Evolutionary conservation across 495 filamentous ascomycete genomes (phyloP).

Genomic region (Neurospora terricola): DNA sequence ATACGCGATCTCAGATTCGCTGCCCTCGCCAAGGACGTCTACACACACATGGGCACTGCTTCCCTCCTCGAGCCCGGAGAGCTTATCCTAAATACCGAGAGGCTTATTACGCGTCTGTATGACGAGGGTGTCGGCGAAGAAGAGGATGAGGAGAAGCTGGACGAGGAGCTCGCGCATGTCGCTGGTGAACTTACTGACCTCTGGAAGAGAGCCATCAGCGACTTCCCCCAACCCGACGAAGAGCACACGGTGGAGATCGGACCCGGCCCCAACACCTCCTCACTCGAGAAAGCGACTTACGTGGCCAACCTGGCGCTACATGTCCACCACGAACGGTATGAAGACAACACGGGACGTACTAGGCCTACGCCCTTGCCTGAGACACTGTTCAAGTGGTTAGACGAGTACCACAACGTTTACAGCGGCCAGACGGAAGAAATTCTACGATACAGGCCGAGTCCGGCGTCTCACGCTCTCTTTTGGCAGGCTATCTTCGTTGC

Average conservation of each 20-base stretch:
- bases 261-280: conserved; percentile 46
- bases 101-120: conserved; percentile 40
- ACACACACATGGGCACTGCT: conserved; percentile 35
- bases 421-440: conserved; percentile 49
- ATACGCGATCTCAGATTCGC: conserved; percentile 32
- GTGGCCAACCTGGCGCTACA: conserved; percentile 59
- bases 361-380: conserved; percentile 49
- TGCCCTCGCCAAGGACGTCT: conserved; percentile 41
- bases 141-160: conserved; percentile 44
- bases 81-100: conserved; percentile 48
- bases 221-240: conserved; percentile 34
- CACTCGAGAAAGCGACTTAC: conserved; percentile 63
- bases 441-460: conserved; percentile 51
- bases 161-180: conserved; percentile 44
- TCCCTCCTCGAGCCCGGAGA: conserved; percentile 38
- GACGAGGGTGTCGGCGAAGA: conserved; percentile 45
- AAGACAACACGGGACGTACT: conserved; percentile 27
- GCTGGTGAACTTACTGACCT: conserved; percentile 44
- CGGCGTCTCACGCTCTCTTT: conserved; percentile 60
- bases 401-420: conserved; percentile 55
- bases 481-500: conserved; percentile 67
- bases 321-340: conserved; percentile 57
- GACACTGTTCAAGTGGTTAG: conserved; percentile 69
- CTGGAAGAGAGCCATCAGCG: conserved; percentile 47
- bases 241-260: conserved; percentile 51